phyloP scores from a whole-genome alignment of 129 eudicot species.

The Saussurea involucrata region DNA sequence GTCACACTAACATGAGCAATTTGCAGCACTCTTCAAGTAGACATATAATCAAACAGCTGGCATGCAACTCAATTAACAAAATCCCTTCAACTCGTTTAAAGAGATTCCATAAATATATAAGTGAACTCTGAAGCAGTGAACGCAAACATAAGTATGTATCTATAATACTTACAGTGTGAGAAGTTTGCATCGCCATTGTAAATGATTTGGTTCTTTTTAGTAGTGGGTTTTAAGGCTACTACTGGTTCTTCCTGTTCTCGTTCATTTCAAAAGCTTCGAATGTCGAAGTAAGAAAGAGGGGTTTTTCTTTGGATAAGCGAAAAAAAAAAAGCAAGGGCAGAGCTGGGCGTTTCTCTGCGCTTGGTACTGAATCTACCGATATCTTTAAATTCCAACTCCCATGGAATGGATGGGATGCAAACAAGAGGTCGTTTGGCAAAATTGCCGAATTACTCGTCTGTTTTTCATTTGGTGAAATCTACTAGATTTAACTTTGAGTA shows the following conservation, averaged over 20 bases:
- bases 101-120: not conserved
- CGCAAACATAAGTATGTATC: not conserved
- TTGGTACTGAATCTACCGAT: not conserved
- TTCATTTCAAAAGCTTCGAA: not conserved
- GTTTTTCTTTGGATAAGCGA: not conserved
- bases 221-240: not conserved
- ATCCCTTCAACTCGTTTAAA: not conserved
- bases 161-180: not conserved
- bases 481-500: no score
- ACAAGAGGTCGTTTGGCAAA: not conserved
- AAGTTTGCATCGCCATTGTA: not conserved
- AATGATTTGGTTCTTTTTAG: not conserved
- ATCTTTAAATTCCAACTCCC: not conserved
- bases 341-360: constrained; percentile 4
- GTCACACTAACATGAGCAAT: constrained; percentile 2
- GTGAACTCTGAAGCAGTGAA: not conserved
- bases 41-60: constrained; percentile 29
- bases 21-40: not conserved
- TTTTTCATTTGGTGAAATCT: no score
- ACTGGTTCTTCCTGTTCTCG: not conserved
- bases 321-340: not conserved
- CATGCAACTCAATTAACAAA: constrained; percentile 2
- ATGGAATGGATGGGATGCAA: not conserved
- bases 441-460: not conserved
- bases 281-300: not conserved